Evolutionary conservation across 2,329 filamentous ascomycete species (phyloP), one percentile per base, ranked within the genome.

Genomic region (Aspergillus texensis): DNA sequence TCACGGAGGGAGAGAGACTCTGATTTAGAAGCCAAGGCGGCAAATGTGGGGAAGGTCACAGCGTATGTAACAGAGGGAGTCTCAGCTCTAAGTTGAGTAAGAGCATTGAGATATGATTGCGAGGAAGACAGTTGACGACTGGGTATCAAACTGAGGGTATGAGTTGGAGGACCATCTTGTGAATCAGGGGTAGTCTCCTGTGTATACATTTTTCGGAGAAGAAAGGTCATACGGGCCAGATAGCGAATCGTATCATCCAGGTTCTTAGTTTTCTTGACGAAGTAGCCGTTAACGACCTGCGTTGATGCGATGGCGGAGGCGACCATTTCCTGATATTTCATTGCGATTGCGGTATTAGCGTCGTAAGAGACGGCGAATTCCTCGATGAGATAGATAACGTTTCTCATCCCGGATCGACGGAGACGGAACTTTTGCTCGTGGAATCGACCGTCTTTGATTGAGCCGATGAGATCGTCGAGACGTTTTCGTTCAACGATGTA

Each of bases 351-450:
- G 28, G 82, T 78, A 41, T 81, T 80, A 46, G 81, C 75, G 9
- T 85, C 82, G 0, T 84, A 72, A 50, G 88, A 84, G 72, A 92
- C 83, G 12, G 84, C 74, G 62, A 90, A 89, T 68, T 93, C 89
- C 73, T 95, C 92, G 61, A 95, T 85, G 28, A 95, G 83, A 72
- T 94, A 95, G 43, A 92, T 84, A 16, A 94, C 89, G 69, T 93
- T 91, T 62, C 86, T 87, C n/a, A 92, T 82, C 0, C 91, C 91
- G 0, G 88, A 91, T 58, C 87, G 87, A 60, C 86, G 85, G 12
- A 94, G 83, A 1, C 92, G 89, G 73, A 93, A 94, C 74, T 95
- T 94, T 74, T 95, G 92, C 74, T 95, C 92, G 68, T 90, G 89
- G 70, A 93, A 94, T 2, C 92, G 88, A 1, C 91, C 91, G 66